Base-by-base conservation (phyloP, 441 rosid genomes). In the Erodium texanum region DNA sequence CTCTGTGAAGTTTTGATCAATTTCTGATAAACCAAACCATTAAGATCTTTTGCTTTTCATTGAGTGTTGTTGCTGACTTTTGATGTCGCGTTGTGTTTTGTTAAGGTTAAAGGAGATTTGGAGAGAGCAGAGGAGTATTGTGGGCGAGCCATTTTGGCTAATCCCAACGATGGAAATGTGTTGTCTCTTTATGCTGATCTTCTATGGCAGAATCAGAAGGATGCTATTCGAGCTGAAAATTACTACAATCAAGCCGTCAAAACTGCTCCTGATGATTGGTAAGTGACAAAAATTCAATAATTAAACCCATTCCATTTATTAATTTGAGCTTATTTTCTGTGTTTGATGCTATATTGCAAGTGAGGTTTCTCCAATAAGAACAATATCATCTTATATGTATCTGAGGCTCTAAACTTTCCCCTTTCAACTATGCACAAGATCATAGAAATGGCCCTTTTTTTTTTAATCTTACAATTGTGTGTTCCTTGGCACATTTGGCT, bases 241-340 rank as follows among this genome's bases (percentile, higher is more conserved):
- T 93, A 89, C 74, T 93, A 85, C 66, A 83, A 82, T 68, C 93
- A 79, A 77, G 98, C 98, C 68, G 84, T 93, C 20, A 79, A 85
- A 73, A 87, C 89, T 62, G 76, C 94, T 38, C 96, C 97, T 41
- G 83, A 85, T 68, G 96, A 90, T 64, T 86, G 93, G 98, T 89
- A 64, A 84, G 58, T 2, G 20, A 50, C 19, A 0, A 50, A 50
- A 18, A 50, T 16, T 5, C 58, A 50, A 3, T 50, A 15, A n/a
- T 16, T 20, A 50, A 50, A 38, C 20, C 14, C 20, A 5, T n/a
- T n/a, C 20, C 16, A 50, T n/a, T 16, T 20, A n/a, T 50, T 1
- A 20, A 50, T 50, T 50, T 50, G 58, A 16, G 16, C 58, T 50
- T n/a, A 50, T n/a, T 50, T 50, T 50, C 19, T 18, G 20, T 50